Evolutionary conservation across 2,329 filamentous ascomycete genomes (phyloP).

Genomic region (Penicillium verrucosum): DNA sequence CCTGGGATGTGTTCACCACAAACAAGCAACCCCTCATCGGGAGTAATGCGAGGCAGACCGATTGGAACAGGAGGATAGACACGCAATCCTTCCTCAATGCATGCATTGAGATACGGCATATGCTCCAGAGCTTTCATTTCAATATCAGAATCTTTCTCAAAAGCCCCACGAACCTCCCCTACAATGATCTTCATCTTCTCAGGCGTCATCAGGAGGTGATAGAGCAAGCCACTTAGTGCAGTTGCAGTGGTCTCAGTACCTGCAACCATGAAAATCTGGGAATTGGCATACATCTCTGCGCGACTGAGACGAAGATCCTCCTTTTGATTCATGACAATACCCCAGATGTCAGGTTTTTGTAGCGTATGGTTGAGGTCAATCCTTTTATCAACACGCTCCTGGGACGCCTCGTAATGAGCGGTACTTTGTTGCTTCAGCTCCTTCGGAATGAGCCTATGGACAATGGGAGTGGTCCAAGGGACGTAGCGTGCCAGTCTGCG

Average conservation of each 20-base stretch:
- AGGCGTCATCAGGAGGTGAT: neutral
- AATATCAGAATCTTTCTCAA: neutral
- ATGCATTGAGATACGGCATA: neutral
- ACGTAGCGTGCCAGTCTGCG: neutral
- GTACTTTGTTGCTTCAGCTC: neutral
- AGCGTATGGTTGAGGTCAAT: neutral
- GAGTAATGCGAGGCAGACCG: neutral
- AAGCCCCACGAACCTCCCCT: neutral
- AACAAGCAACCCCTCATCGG: neutral
- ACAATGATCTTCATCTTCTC: neutral
- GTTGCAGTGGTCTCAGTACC: neutral
- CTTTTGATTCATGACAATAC: neutral
- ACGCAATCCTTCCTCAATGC: neutral
- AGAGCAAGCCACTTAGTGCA: neutral
- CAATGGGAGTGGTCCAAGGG: neutral
- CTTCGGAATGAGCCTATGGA: neutral
- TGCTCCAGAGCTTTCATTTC: neutral
- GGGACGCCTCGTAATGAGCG: neutral
- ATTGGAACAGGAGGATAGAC: neutral
- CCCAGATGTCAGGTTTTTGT: neutral
- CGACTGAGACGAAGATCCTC: neutral
- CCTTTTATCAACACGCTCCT: neutral
- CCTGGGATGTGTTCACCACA: neutral
- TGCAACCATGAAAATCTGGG: neutral
- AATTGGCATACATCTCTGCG: neutral